A percentile compares a stretch with the other conserved stretches of the same genome.
Evolutionary conservation across 495 filamentous ascomycete species (phyloP).

Genomic region (Aspergillus sclerotioniger): DNA sequence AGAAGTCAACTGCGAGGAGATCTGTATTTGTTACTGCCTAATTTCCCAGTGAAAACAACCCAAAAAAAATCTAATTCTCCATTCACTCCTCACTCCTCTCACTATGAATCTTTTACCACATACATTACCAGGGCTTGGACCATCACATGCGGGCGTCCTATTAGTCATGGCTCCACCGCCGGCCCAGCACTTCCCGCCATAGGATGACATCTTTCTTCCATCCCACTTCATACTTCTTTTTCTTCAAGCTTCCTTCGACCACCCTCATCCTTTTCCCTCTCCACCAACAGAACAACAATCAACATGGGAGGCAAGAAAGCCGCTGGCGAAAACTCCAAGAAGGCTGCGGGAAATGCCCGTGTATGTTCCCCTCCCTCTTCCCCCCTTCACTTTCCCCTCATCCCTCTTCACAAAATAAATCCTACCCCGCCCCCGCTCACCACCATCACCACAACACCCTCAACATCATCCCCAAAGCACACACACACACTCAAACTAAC

Average conservation of each 20-base stretch:
- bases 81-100: background rate
- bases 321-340: constrained; percentile 76
- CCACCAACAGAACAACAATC: background rate
- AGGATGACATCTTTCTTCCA: background rate
- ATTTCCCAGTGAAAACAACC: no score
- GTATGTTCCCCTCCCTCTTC: constrained; percentile 30
- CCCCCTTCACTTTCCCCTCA: background rate
- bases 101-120: background rate
- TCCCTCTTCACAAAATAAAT: background rate
- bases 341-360: constrained; percentile 79
- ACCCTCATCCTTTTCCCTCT: no score
- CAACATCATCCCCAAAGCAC: background rate
- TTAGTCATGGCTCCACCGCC: constrained; percentile 13
- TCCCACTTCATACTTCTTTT: background rate
- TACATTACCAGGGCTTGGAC: background rate
- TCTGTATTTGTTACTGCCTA: no score
- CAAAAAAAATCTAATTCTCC: background rate
- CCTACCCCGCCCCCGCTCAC: background rate
- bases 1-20: no score
- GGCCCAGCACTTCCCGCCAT: constrained; percentile 11
- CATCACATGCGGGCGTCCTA: background rate
- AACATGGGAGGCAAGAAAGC: constrained; percentile 61
- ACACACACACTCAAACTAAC: constrained; percentile 3
- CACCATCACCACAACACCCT: background rate
- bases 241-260: background rate